Base-by-base conservation (phyloP, 2,329 filamentous ascomycete species). In the Dichotomopilus funicola region DNA sequence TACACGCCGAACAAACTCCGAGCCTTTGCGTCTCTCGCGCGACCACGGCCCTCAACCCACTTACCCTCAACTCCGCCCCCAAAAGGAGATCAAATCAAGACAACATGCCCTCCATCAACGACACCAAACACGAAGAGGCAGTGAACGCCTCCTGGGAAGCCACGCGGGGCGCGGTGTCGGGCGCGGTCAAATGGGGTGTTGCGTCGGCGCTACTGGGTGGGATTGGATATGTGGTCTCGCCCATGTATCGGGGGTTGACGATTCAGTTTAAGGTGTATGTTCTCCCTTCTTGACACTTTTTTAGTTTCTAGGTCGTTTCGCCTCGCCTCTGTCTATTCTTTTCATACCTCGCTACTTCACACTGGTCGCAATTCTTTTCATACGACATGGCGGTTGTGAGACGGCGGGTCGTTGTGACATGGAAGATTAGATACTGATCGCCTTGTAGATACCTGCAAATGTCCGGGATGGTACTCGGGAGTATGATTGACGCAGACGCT, bases 401-500 rank as follows among this genome's bases (percentile, higher is more conserved):
- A 27, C 19, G 37, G 37, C 12, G 8, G 2, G 37, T 4, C 37
- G 37, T 8, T 38, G 12, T 38, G 8, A 38, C 12, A 27, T 38
- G 37, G 12, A 38, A 38, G 37, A 9, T 8, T 38, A 12, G 37
- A 8, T 38, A 38, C 37, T 8, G 37, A n/a, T 42, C 40, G 11
- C 40, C 11, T 6, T n/a, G 54, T 65, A 91, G 88, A 35, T 92
- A 89, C 67, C 75, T 91, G 12, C 87, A 91, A 69, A 89, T 91
- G 86, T 88, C 85, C n/a, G 85, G 83, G 58, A 91, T 91, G 88
- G 85, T 88, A n/a, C 66, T 89, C 37, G 88, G 88, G 44, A 79
- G 83, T 65, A 88, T 88, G 78, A 78, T 91, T 53, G 86, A 90
- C 73, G 88, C 87, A 2, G 88, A 92, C 66, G 72, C 75, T 54